Conservation (phyloP, 1,284 basidiomycete species). For the Austroboletus niveus region DNA sequence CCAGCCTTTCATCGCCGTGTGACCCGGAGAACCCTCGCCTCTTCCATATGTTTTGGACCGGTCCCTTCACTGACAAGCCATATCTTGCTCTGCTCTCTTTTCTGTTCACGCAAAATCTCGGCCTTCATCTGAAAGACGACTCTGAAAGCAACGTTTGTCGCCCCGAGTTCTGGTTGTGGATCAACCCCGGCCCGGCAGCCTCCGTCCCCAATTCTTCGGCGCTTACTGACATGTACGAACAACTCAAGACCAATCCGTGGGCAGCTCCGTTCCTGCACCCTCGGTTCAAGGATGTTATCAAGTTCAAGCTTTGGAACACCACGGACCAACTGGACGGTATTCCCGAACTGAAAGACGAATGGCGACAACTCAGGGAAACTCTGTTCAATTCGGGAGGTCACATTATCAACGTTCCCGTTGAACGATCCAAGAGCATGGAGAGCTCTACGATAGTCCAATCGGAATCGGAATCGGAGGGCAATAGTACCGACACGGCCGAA, state of each 20-base stretch:
- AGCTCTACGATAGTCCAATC: conserved; percentile 10
- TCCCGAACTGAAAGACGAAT: conserved; percentile 74
- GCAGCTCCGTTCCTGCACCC: conserved; percentile 80
- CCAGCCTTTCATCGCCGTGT: conserved; percentile 45
- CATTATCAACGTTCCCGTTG: conserved; percentile 50
- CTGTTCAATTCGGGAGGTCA: conserved; percentile 78
- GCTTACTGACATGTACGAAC: conserved; percentile 63
- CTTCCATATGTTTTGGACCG: conserved; percentile 84
- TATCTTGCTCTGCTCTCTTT: conserved; percentile 74
- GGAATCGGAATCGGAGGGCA: conserved; percentile 5
- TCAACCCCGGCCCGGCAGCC: conserved; percentile 74
- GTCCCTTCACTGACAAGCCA: conserved; percentile 77
- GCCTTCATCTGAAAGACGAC: conserved; percentile 49
- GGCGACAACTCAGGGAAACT: conserved; percentile 63
- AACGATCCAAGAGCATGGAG: conserved; percentile 33
- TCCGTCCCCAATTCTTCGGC: conserved; percentile 73
- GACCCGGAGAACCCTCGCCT: conserved; percentile 65
- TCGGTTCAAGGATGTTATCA: conserved; percentile 76
- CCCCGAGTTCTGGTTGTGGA: conserved; percentile 86
- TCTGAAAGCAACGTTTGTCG: conserved; percentile 48
- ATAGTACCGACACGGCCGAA: conserved; percentile 23
- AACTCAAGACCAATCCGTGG: conserved; percentile 78
- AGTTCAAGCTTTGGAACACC: conserved; percentile 89
- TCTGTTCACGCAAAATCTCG: conserved; percentile 75
- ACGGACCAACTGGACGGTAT: conserved; percentile 84